Evolutionary conservation across 805 yeast genomes (phyloP).

Genomic region (Yamadazyma phyllophila): DNA sequence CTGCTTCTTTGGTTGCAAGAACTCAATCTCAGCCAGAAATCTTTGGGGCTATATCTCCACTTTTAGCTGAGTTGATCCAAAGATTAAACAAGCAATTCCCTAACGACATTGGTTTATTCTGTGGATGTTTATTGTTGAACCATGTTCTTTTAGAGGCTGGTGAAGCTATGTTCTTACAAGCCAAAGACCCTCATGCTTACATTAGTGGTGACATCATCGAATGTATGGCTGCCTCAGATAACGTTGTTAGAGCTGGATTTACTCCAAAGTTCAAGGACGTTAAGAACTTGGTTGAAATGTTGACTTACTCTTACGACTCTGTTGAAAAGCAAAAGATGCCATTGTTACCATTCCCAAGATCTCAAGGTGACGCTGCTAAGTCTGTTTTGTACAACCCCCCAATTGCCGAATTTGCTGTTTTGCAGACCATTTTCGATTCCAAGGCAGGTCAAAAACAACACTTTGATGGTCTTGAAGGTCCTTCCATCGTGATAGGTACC

Average conservation of each 20-base stretch:
- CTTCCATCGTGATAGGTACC: constrained; percentile 82
- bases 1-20: constrained; percentile 64
- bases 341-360: constrained; percentile 53
- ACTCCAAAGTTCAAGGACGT: constrained; percentile 99
- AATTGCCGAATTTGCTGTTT: constrained; percentile 92
- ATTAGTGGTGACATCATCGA: constrained; percentile 96
- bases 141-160: constrained; percentile 82
- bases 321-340: constrained; percentile 93
- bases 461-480: constrained; percentile 71
- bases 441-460: constrained; percentile 49
- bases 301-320: constrained; percentile 84
- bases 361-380: constrained; percentile 60
- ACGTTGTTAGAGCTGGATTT: constrained; percentile 97
- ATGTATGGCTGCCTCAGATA: constrained; percentile 99
- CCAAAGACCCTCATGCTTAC: constrained; percentile 98
- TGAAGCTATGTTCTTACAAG: constrained; percentile 94
- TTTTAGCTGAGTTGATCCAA: constrained; percentile 68
- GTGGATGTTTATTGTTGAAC: constrained; percentile 91
- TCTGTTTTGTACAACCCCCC: constrained; percentile 88
- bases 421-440: constrained; percentile 65
- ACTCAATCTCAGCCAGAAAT: constrained; percentile 58
- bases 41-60: constrained; percentile 47
- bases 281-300: constrained; percentile 79
- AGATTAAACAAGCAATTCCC: constrained; percentile 88
- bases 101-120: constrained; percentile 88